Evolutionary conservation across 1,139 yeast species (phyloP), one percentile per base, ranked within the genome.

Genomic region (Hyphopichia fennica): DNA sequence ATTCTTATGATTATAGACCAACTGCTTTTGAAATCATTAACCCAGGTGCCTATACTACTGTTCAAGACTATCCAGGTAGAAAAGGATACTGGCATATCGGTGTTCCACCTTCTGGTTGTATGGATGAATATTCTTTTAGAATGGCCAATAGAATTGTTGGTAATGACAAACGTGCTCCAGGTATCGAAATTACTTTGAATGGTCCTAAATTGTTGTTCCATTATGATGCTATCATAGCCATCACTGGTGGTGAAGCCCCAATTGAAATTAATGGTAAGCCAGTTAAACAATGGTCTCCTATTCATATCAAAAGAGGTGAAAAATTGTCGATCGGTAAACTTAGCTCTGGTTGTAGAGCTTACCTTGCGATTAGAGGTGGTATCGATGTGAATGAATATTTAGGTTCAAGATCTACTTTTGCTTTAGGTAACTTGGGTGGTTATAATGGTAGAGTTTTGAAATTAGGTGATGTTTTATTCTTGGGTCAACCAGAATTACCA

Each of bases 31-130:
- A 91, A 64, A 77, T 93, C 35, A 63, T 85, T 35, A 69, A 79
- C 37, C 96, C 98, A 1, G 98, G 98, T 58, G 93, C 96, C 34
- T 87, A 88, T 65, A 90, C 98, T 32, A 87, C 97, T 3, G 93
- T 91, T 40, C 98, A 93, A 69, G 98, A 91, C 64, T 91, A 82
- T 62, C 98, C 98, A 13, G 98, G 98, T 45, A 84, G 98, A 72
- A 75, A 75, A 45, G 86, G 91, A 13, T 79, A 85, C 62, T 93
- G 98, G 98, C 76, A 73, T 52, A 69, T 86, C 53, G 99, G 99
- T 62, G 97, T 93, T 43, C 99, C 99, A 25, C 98, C 98, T 9
- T 88, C 96, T 31, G 99, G 99, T 37, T 96, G 98, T 49, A 93
- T 93, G 98, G 98, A 93, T 66, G 81, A 84, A 47, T 90, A 84